Percentiles rank a stretch among this genome's conserved stretches.
Evolutionary conservation across 164 flowering plant species (phyloP).

Genomic region (Tetrastigma voinierianum): DNA sequence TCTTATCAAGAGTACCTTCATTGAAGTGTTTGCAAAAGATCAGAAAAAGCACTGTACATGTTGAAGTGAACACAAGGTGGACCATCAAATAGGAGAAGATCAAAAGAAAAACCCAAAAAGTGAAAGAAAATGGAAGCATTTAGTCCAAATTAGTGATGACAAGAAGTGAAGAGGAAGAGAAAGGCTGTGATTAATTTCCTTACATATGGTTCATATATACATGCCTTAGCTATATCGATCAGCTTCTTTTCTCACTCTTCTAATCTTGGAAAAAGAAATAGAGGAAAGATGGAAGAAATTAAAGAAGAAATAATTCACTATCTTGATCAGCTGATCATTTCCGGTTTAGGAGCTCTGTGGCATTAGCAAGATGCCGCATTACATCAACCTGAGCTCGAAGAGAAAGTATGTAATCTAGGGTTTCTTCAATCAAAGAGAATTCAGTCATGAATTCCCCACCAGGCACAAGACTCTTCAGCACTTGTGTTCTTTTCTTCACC

Average conservation of each 20-base stretch:
- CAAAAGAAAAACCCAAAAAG: too few relatives aligned
- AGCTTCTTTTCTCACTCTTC: constrained; percentile 9
- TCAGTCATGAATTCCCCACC: constrained; percentile 72
- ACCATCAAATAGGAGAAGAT: too few relatives aligned
- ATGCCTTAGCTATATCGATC: constrained; percentile 18
- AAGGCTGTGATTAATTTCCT: constrained; percentile 7
- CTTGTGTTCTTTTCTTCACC: constrained; percentile 52
- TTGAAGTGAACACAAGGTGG: too few relatives aligned
- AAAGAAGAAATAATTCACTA: background rate
- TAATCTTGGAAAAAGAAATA: constrained; percentile 4
- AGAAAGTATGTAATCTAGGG: constrained; percentile 68
- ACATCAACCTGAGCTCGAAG: constrained; percentile 77
- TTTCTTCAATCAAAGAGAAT: constrained; percentile 49
- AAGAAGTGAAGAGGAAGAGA: background rate
- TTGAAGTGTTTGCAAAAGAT: too few relatives aligned
- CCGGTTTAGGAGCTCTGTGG: constrained; percentile 18
- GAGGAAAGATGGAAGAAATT: constrained; percentile 2
- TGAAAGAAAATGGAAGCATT: too few relatives aligned
- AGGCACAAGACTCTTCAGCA: constrained; percentile 60
- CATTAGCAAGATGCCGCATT: constrained; percentile 55
- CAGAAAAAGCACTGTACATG: too few relatives aligned
- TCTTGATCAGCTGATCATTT: constrained; percentile 18
- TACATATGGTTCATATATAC: constrained; percentile 27
- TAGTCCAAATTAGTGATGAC: background rate
- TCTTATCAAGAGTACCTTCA: too few relatives aligned